Evolutionary conservation across 2,329 filamentous ascomycete genomes (phyloP).

Genomic region (Aspergillus chevalieri): DNA sequence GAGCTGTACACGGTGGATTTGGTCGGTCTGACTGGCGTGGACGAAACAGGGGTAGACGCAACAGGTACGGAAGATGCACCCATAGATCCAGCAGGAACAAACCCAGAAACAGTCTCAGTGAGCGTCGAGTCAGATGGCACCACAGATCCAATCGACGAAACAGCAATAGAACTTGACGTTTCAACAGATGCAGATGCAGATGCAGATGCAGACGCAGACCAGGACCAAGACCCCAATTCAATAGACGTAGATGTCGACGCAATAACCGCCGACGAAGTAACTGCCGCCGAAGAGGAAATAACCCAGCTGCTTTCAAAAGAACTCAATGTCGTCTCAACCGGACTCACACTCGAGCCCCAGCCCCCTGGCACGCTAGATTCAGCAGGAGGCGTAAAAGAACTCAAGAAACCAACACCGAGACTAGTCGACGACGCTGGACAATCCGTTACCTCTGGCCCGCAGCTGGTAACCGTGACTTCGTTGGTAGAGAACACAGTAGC

Average conservation of each 20-base stretch:
- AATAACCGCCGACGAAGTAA: constrained; percentile 44
- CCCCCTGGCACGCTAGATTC: too few species aligned
- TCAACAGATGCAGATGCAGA: not conserved
- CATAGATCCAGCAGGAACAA: not conserved
- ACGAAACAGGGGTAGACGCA: not conserved
- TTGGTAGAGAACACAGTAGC: not conserved
- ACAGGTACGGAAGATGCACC: not conserved
- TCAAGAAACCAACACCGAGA: not conserved
- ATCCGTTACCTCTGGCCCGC: not conserved
- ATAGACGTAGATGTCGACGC: constrained; percentile 22
- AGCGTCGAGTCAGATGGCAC: not conserved
- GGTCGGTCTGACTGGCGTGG: not conserved
- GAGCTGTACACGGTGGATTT: not conserved
- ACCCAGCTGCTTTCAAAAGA: not conserved
- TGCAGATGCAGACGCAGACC: not conserved
- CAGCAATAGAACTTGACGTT: not conserved
- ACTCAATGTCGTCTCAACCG: too few species aligned
- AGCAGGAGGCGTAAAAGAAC: too few species aligned
- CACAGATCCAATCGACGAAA: not conserved
- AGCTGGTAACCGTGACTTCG: constrained; percentile 2
- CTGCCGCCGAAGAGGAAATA: not conserved
- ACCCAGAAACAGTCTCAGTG: not conserved
- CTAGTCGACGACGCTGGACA: constrained; percentile 5
- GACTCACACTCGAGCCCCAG: too few species aligned
- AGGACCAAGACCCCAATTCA: not conserved